Evolutionary conservation across 768 basidiomycete genomes (phyloP).

Genomic region (Amanita inopinata): DNA sequence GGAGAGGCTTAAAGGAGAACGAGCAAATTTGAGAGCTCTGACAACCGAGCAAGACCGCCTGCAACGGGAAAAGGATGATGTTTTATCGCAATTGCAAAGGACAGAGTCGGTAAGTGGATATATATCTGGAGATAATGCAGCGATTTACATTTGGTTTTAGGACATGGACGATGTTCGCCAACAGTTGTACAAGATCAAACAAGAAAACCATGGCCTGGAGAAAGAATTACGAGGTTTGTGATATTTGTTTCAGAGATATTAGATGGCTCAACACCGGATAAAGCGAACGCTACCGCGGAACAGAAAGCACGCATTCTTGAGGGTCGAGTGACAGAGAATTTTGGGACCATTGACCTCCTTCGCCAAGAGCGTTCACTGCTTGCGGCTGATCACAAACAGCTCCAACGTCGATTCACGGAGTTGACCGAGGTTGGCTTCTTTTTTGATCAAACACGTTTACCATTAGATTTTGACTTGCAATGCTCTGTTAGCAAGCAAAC

Average conservation of each 20-base stretch:
- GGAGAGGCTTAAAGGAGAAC: slow-evolving; percentile 58
- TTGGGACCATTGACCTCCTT: slow-evolving; percentile 60
- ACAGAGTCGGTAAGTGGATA: slow-evolving; percentile 53
- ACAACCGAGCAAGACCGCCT: slow-evolving; percentile 52
- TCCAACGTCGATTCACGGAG: slow-evolving; percentile 60
- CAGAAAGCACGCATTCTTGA: slow-evolving; percentile 67
- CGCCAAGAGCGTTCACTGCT: slow-evolving; percentile 71
- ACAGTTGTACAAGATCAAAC: slow-evolving; percentile 60
- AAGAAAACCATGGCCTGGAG: slow-evolving; percentile 67
- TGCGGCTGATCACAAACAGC: slow-evolving; percentile 56
- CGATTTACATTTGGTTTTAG: slow-evolving; percentile 23
- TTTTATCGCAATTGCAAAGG: slow-evolving; percentile 54
- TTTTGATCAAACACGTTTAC: not conserved
- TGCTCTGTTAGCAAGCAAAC: slow-evolving; percentile 40
- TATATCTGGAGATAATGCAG: no score
- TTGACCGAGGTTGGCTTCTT: slow-evolving; percentile 47
- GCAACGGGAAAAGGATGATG: slow-evolving; percentile 55
- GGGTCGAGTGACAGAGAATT: slow-evolving; percentile 57
- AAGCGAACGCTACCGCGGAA: slow-evolving; percentile 59
- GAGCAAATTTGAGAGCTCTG: slow-evolving; percentile 52
- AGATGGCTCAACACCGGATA: not conserved
- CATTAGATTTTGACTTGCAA: not conserved
- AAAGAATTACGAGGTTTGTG: slow-evolving; percentile 58
- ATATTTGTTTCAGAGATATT: not conserved
- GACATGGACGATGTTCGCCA: slow-evolving; percentile 72